These are phyloP conservation scores for Letharia columbiana DNA, from an alignment of 495 filamentous ascomycete genomes.

Conservation along the genomic window DNA sequence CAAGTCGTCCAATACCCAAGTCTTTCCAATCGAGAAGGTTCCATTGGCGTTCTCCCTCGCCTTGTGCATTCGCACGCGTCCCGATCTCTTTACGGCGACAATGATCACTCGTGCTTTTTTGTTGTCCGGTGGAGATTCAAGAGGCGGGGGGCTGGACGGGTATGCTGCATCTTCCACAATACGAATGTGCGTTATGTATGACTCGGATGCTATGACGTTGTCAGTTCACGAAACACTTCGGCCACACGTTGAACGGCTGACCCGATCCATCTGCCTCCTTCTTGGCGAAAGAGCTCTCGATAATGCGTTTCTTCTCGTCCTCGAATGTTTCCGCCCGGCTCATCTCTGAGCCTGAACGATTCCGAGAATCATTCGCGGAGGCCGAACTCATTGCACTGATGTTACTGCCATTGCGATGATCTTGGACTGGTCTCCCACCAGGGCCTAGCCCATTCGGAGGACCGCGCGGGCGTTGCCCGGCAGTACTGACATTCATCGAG, in stretches of 20 bases:
- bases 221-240: conserved; percentile 5
- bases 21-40: conserved; percentile 94
- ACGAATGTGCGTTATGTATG: conserved; percentile 93
- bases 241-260: conserved; percentile 26
- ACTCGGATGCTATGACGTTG: conserved; percentile 62
- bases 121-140: conserved; percentile 54
- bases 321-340: conserved; percentile 85
- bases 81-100: conserved; percentile 83
- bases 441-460: conserved; percentile 20
- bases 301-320: conserved; percentile 88
- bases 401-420: conserved; percentile 18
- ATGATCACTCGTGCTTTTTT: conserved; percentile 90
- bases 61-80: conserved; percentile 91
- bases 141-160: conserved; percentile 80
- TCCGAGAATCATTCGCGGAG: conserved; percentile 4
- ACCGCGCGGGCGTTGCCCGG: conserved; percentile 23
- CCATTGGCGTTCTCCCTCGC: conserved; percentile 90
- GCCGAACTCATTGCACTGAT: not conserved
- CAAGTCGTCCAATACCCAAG: conserved; percentile 89
- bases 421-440: conserved; percentile 16
- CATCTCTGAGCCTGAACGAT: conserved; percentile 29
- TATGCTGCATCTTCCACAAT: conserved; percentile 76
- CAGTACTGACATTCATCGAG: conserved; percentile 22
- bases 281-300: conserved; percentile 84
- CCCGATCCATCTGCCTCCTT: conserved; percentile 72